Percentiles rank a stretch among this genome's conserved stretches.
Conservation (phyloP, 164 flowering plant genomes). For the Dillenia turbinata region DNA sequence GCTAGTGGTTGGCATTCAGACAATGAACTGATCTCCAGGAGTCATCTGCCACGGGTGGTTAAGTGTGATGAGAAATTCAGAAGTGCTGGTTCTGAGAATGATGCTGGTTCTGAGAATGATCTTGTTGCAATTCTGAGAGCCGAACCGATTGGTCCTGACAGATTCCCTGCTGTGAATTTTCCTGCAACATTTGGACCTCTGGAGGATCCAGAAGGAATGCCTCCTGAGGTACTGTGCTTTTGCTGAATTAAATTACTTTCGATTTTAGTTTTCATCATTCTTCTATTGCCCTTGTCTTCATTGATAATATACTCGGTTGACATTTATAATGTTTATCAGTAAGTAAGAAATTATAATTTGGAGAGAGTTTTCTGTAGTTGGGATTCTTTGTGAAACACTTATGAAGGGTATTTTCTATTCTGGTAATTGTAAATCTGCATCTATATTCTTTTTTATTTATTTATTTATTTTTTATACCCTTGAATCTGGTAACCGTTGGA, state of each 20-base stretch:
- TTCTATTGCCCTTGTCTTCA: not conserved
- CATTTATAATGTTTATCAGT: too few relatives aligned
- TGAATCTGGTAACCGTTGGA: too few relatives aligned
- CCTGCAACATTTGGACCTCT: conserved; percentile 22
- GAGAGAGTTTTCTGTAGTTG: too few relatives aligned
- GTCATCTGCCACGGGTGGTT: conserved; percentile 50
- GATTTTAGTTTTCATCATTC: not conserved
- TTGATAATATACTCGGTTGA: not conserved
- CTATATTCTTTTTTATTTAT: too few relatives aligned
- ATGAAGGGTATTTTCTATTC: too few relatives aligned
- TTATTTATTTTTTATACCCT: too few relatives aligned
- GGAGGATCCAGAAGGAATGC: conserved; percentile 72
- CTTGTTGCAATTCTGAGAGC: conserved; percentile 3
- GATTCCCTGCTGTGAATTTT: conserved; percentile 22
- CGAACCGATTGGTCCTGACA: conserved; percentile 17
- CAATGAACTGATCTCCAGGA: conserved; percentile 65
- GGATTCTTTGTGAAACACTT: too few relatives aligned
- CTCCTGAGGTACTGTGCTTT: conserved; percentile 77
- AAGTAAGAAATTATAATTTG: too few relatives aligned
- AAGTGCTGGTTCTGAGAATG: conserved; percentile 28
- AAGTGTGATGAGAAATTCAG: conserved; percentile 29
- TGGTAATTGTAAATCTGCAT: too few relatives aligned
- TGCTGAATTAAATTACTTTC: not conserved
- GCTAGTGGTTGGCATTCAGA: conserved; percentile 81
- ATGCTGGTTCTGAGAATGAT: conserved; percentile 7